Percentiles rank a stretch among this genome's conserved stretches.
These are phyloP conservation scores for Myotisia sp. DNA, from an alignment of 2,329 filamentous ascomycete genomes.

Conservation along the genomic window DNA sequence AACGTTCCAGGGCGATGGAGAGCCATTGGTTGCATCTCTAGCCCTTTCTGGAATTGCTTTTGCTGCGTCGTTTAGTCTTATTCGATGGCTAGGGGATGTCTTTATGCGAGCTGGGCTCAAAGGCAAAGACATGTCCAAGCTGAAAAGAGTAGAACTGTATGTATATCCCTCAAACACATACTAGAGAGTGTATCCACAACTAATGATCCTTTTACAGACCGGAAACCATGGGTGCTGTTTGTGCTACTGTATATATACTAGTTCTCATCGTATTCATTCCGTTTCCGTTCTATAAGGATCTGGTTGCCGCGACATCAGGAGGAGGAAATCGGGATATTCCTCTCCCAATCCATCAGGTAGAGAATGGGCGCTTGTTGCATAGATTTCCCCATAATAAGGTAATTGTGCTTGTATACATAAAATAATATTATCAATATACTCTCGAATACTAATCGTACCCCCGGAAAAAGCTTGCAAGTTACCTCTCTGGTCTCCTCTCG, in stretches of 20 bases:
- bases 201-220: constrained; percentile 42
- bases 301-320: constrained; percentile 85
- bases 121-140: constrained; percentile 75
- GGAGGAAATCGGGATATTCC: constrained; percentile 84
- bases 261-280: constrained; percentile 84
- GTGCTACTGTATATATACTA: constrained; percentile 81
- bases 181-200: neutral
- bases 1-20: constrained; percentile 70
- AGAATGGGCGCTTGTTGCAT: constrained; percentile 74
- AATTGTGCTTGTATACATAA: too few relatives aligned
- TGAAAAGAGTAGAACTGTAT: constrained; percentile 59
- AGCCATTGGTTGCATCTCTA: constrained; percentile 75
- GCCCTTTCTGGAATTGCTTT: constrained; percentile 80
- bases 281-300: constrained; percentile 96
- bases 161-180: constrained; percentile 16
- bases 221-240: constrained; percentile 91
- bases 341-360: constrained; percentile 55
- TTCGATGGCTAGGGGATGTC: constrained; percentile 80
- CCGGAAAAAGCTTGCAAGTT: constrained; percentile 70
- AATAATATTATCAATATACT: neutral
- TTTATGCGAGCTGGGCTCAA: constrained; percentile 83
- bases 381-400: constrained; percentile 92
- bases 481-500: constrained; percentile 83
- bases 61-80: constrained; percentile 65
- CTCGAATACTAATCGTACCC: neutral